These are phyloP conservation scores for Penicillium manginii DNA, from an alignment of 495 filamentous ascomycete species.

Conservation along the genomic window DNA sequence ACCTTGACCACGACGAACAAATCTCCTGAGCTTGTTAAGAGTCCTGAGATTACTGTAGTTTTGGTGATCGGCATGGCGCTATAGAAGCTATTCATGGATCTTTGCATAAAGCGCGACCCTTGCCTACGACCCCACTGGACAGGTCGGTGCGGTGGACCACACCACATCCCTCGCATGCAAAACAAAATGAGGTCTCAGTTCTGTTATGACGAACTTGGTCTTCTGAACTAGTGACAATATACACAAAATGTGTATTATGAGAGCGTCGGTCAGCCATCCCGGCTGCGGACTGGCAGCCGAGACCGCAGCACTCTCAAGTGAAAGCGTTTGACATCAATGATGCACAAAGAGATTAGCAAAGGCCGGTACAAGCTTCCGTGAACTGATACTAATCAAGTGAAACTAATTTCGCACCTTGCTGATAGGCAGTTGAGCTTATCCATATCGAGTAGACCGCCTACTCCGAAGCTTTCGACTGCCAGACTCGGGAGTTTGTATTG, in stretches of 20 bases:
- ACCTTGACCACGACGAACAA: background rate
- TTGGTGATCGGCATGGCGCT: slow-evolving; percentile 13
- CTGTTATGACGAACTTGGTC: background rate
- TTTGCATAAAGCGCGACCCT: slow-evolving; percentile 19
- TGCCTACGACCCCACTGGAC: slow-evolving; percentile 11
- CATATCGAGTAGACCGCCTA: slow-evolving; percentile 5
- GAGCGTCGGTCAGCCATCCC: background rate
- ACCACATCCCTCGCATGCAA: slow-evolving; percentile 21
- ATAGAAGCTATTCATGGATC: slow-evolving; percentile 5
- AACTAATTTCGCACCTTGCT: slow-evolving; percentile 13
- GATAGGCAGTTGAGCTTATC: slow-evolving; percentile 8
- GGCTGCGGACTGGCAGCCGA: too few species aligned
- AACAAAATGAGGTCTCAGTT: slow-evolving; percentile 2
- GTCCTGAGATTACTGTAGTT: background rate
- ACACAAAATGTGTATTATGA: background rate
- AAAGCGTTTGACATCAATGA: too few species aligned
- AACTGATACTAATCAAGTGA: background rate
- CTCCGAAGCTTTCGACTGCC: background rate
- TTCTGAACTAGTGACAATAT: background rate
- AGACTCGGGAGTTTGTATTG: slow-evolving; percentile 16
- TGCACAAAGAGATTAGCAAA: background rate
- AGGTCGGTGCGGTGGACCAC: slow-evolving; percentile 12
- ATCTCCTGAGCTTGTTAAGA: background rate
- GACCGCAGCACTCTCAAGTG: too few species aligned
- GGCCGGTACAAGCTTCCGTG: background rate